Conservation (phyloP, 129 eudicot species). For the Mikania micrantha region DNA sequence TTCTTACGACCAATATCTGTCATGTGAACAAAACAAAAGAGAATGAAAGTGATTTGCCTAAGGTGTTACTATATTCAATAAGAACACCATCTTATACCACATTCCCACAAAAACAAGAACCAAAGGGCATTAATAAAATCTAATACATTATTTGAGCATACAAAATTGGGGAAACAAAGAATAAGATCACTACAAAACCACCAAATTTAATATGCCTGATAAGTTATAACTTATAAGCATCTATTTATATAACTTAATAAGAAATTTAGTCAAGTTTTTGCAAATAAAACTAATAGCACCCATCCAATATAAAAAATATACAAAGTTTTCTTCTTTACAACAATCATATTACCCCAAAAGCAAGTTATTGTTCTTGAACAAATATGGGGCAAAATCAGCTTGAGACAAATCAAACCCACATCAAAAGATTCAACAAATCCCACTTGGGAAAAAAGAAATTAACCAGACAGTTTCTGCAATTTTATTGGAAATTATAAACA, state of each 20-base stretch:
- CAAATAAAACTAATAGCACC: slow-evolving; percentile 5
- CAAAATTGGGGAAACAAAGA: neutral
- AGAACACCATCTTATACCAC: neutral
- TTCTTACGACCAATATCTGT: too few relatives aligned
- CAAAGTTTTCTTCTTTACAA: slow-evolving; percentile 5
- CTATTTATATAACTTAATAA: neutral
- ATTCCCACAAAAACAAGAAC: neutral
- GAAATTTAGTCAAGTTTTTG: slow-evolving; percentile 1
- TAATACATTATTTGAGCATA: neutral
- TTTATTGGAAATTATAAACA: neutral
- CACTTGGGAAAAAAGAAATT: neutral
- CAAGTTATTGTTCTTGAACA: neutral
- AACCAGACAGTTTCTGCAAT: neutral
- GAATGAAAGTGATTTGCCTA: too few relatives aligned
- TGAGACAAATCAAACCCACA: slow-evolving; percentile 13
- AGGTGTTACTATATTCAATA: neutral
- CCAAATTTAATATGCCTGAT: neutral
- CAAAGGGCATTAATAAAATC: neutral
- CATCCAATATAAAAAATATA: neutral
- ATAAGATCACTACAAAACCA: neutral
- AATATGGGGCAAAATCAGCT: slow-evolving; percentile 23
- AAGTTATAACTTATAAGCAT: neutral
- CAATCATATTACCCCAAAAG: neutral
- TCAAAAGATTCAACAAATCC: slow-evolving; percentile 10
- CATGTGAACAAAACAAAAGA: too few relatives aligned